Evolutionary conservation across 1,284 basidiomycete species (phyloP), one percentile per base, ranked within the genome.

Genomic region (Coniophora puteana): DNA sequence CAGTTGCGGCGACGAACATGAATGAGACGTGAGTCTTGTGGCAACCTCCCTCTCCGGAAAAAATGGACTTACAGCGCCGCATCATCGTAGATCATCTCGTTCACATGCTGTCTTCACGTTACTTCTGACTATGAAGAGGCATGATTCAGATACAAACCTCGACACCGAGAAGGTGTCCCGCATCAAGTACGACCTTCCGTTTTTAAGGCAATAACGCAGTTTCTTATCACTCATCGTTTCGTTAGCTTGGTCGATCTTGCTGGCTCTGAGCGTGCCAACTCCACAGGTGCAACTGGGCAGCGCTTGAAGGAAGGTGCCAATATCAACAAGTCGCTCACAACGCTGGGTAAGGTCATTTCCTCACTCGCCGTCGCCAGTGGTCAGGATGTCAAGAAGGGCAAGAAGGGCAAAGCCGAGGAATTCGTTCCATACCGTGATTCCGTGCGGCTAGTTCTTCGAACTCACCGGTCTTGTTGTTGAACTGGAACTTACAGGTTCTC

Each of bases 1-100:
- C 95, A 18, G 94, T 99, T 8, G 96, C 96, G 8, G 95, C 96
- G 16, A 99, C 96, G 17, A 92, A 96, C 66, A 99, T 99, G 96
- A 99, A 99, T 67, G 96, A 99, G 69, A 98, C 96, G 68, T 88
- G 57, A 51, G 81, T 69, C 21, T 17, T 27, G 4, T 33, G 18
- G 20, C n/a, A n/a, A n/a, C n/a, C 28, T n/a, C 7, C 17, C 11
- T 20, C 28, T 18, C 43, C 30, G 32, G 12, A 14, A 33, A 31
- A 37, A 36, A 14, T 44, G 23, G 28, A 36, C 33, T 25, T 36
- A 26, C 26, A 24, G 28, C 18, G 16, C 30, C 44, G 28, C 36
- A 36, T 17, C 25, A 23, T 36, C 32, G n/a, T 44, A 88, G 84
- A 18, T 97, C 93, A 5, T 97, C 93, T 8, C 89, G 96, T 56